Base-by-base conservation (phyloP, 371 early-diverging fungal species). In the Rhizopus sp. region DNA sequence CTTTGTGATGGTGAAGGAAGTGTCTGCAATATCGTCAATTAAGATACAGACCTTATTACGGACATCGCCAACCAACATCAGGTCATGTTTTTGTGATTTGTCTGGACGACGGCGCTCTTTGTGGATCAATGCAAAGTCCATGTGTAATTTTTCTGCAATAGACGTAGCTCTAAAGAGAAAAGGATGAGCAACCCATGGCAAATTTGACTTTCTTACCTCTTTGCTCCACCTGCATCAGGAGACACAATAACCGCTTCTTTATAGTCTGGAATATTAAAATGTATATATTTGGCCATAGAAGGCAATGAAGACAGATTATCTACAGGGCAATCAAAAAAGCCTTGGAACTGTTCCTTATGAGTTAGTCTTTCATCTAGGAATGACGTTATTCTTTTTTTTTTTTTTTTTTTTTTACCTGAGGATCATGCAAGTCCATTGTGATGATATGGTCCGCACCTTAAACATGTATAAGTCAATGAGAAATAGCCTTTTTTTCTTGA, bases 161-260 rank as follows among this genome's bases (percentile, higher is more conserved):
- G 86, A 72, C 5, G 93, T 89, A 5, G 92, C 93, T 59, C 88
- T 88, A 55, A 13, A 50, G 4, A 45, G 5, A 47, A 2, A 29
- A 7, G 38, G 34, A 31, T 34, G 17, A 13, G 3, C 29, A 38
- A 1, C 1, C 45, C 31, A 23, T 1, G 23, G 23, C 47, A 8
- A 12, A n/a, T 31, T 35, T 15, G 3, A 12, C 30, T 40, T 30
- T 16, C 50, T 59, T 72, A 91, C 90, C 97, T 85, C 76, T 98
- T 98, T 34, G 97, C 96, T 50, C 97, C 99, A 62, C 97, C 99
- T 16, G 97, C 97, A 73, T 97, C 96, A 12, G 97, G 97, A 7
- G 94, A 93, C 13, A 96, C 95, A 60, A 98, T 88, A 13, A 95
- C 88, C 6, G 87, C 90, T 40, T 89, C 78, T 54, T 85, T 75